Conservation (phyloP, 257 asterid species). For the Agastache rugosa region DNA sequence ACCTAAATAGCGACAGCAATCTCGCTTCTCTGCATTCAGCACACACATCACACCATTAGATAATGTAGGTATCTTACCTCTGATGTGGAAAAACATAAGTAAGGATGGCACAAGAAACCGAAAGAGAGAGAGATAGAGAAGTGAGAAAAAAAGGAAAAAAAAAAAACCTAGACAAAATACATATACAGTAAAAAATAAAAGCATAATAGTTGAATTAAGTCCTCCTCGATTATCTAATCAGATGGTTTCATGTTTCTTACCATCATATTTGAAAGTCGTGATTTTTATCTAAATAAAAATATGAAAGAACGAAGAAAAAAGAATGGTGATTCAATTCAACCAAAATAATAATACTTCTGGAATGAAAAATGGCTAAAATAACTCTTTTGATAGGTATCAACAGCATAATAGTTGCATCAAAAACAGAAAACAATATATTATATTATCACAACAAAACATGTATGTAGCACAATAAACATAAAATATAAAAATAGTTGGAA, state of each 20-base stretch:
- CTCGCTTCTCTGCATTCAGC: conserved; percentile 50
- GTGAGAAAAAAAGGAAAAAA: no score
- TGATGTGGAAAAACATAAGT: background rate
- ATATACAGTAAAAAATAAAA: no score
- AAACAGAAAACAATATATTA: background rate
- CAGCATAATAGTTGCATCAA: background rate
- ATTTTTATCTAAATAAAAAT: background rate
- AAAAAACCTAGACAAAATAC: background rate
- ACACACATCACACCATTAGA: conserved; percentile 16
- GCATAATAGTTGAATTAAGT: background rate
- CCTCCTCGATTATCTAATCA: background rate
- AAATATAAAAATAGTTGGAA: background rate
- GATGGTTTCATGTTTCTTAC: background rate
- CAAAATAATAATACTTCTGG: background rate
- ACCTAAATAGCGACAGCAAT: conserved; percentile 52
- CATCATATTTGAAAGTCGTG: background rate
- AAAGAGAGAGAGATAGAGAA: background rate
- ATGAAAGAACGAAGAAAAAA: background rate
- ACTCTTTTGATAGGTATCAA: background rate
- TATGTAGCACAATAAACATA: background rate
- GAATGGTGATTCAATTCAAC: background rate
- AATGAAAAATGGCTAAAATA: background rate
- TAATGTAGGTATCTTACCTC: background rate
- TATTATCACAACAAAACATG: background rate
- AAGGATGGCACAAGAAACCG: background rate